Conservation (phyloP, 73 alveolate species). For the Paramecium pentaurelia region DNA sequence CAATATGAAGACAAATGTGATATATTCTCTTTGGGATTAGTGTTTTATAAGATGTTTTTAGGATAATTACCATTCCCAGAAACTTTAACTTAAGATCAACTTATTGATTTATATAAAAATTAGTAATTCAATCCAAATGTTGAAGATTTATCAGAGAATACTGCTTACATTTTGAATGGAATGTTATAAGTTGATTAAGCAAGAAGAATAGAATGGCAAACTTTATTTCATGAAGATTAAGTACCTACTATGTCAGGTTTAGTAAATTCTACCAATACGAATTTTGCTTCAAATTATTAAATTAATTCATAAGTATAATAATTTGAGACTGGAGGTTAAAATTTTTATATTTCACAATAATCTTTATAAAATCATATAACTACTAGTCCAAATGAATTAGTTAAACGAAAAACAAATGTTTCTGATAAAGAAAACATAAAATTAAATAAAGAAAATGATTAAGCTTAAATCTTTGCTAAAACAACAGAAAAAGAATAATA, state of each 20-base stretch:
- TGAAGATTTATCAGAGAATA: constrained; percentile 28
- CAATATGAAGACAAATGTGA: constrained; percentile 44
- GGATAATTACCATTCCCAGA: constrained; percentile 39
- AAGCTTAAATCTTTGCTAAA: neutral
- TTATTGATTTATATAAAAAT: neutral
- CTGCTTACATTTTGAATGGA: neutral
- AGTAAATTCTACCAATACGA: neutral
- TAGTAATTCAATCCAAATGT: neutral
- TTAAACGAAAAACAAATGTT: constrained; percentile 5
- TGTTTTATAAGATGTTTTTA: neutral
- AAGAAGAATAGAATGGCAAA: constrained; percentile 27
- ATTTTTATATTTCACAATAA: constrained; percentile 33
- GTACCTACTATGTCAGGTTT: constrained; percentile 1
- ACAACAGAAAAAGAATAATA: neutral
- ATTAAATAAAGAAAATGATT: neutral
- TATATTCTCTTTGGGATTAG: constrained; percentile 18
- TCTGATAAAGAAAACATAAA: constrained; percentile 6
- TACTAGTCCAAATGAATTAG: constrained; percentile 20
- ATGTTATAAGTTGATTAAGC: constrained; percentile 27
- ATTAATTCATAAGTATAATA: constrained; percentile 23
- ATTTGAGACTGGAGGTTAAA: constrained; percentile 35
- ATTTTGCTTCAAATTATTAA: constrained; percentile 44
- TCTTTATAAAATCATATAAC: neutral
- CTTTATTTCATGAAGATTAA: constrained; percentile 20
- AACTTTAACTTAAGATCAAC: neutral